phyloP scores from a whole-genome alignment of 106 monocot species.

The Dioscorea zingiberensis region DNA sequence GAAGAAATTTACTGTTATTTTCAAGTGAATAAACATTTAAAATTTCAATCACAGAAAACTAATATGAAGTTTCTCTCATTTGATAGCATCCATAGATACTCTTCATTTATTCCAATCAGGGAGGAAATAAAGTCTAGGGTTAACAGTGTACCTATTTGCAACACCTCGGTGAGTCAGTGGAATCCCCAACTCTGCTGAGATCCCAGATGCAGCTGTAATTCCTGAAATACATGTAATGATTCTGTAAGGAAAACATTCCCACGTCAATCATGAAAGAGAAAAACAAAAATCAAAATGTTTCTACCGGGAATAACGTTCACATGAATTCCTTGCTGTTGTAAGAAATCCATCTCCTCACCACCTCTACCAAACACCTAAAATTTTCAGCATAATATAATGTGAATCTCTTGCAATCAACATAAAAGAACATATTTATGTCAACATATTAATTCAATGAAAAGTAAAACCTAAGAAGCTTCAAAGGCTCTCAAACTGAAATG shows the following conservation, averaged over 20 bases:
- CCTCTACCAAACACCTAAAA: constrained; percentile 94
- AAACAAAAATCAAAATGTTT: not conserved
- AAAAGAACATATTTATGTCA: too few species aligned
- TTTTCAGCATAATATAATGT: constrained; percentile 5
- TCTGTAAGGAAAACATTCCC: not conserved
- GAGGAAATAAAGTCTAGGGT: not conserved
- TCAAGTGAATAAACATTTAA: too few species aligned
- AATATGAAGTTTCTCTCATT: too few species aligned
- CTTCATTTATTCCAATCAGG: not conserved
- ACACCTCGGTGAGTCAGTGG: constrained; percentile 94
- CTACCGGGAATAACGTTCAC: constrained; percentile 93
- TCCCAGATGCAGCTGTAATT: constrained; percentile 97
- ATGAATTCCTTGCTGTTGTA: constrained; percentile 80
- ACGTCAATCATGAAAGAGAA: too few species aligned
- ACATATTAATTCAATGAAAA: too few species aligned
- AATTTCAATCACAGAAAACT: too few species aligned
- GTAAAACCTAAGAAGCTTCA: too few species aligned
- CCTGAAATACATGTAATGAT: constrained; percentile 25
- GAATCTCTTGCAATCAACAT: not conserved
- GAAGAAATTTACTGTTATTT: too few species aligned
- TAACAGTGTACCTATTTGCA: constrained; percentile 67
- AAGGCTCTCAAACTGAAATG: too few species aligned
- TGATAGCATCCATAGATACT: not conserved
- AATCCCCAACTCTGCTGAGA: constrained; percentile 95
- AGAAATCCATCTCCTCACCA: constrained; percentile 98